phyloP scores from a whole-genome alignment of 306 rosid genomes.

The Comarum palustre region DNA sequence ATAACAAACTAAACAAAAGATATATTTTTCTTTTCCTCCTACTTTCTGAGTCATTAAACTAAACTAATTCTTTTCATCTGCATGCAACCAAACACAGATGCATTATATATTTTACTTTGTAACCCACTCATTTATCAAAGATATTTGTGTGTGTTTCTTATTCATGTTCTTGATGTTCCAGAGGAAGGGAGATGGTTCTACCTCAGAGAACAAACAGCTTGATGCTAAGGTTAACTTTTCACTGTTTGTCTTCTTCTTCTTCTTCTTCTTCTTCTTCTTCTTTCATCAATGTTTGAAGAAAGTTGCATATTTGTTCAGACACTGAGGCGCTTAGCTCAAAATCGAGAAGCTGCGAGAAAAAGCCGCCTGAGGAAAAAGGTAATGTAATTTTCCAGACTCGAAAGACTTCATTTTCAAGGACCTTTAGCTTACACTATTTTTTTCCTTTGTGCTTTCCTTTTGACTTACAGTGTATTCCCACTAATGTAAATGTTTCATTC shows the following conservation, averaged over 20 bases:
- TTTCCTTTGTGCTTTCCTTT: neutral
- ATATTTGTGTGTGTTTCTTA: neutral
- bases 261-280: neutral
- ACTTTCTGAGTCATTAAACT: neutral
- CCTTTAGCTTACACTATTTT: neutral
- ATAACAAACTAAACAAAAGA: constrained; percentile 1
- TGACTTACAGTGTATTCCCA: neutral
- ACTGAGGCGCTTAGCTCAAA: constrained; percentile 90
- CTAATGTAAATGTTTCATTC: neutral
- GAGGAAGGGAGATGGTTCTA: constrained; percentile 76
- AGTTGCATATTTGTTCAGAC: constrained; percentile 40
- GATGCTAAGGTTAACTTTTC: constrained; percentile 73
- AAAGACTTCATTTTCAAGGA: neutral
- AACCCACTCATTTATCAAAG: neutral
- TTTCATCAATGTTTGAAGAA: neutral
- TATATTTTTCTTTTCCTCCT: neutral
- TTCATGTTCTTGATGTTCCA: constrained; percentile 37
- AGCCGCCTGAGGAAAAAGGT: constrained; percentile 95
- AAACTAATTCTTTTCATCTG: neutral
- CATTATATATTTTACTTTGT: neutral
- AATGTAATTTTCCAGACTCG: constrained; percentile 22
- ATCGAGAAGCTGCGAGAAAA: constrained; percentile 95
- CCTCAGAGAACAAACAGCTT: constrained; percentile 64
- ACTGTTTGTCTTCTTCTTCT: neutral
- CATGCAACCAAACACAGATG: neutral